Evolutionary conservation across 768 basidiomycete genomes (phyloP), one percentile per base, ranked within the genome.

Genomic region (Austroboletus eburneus): DNA sequence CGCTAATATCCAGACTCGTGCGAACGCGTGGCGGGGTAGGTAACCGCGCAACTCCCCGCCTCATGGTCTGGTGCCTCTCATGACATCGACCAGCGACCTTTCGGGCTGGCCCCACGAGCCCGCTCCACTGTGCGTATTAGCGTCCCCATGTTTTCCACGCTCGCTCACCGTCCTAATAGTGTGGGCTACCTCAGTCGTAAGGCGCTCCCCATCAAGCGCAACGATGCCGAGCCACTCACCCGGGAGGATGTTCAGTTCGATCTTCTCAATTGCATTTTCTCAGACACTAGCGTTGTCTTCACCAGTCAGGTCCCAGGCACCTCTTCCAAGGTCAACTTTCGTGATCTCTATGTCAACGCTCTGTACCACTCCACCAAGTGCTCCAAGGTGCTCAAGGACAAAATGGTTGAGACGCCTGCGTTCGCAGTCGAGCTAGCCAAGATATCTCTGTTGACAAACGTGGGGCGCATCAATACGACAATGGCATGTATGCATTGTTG

Each of bases 391-490:
- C 76, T 92, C 64, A 85, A 87, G 66, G 85, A 88, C 62, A 91
- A 91, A 67, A 88, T 94, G 83, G 67, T 81, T 42, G 87, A 91
- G 45, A 85, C 79, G 1, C 86, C 87, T 13, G 79, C 79, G 7
- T 91, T 89, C 63, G 83, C 81, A 5, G 69, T 82, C 53, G 88
- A 89, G 65, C 78, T 91, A 43, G 85, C 84, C 42, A 91, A 91
- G 69, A 80, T 93, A 30, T 83, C 86, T 22, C 73, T 93, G 27
- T 72, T 93, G 43, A 89, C 90, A 42, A 95, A 95, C 60, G 86
- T 92, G 39, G 91, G 91, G 21, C 75, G 90, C 52, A 88, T 94
- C 68, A 94, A 93, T 61, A 94, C 92, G 32, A 93, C 91, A 25
- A 84, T 92, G 80, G 90, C 90, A 42, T 85, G 81, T 87, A 68